These are phyloP conservation scores for Phialophora verrucosa DNA, from an alignment of 2,329 filamentous ascomycete species.

Conservation along the genomic window DNA sequence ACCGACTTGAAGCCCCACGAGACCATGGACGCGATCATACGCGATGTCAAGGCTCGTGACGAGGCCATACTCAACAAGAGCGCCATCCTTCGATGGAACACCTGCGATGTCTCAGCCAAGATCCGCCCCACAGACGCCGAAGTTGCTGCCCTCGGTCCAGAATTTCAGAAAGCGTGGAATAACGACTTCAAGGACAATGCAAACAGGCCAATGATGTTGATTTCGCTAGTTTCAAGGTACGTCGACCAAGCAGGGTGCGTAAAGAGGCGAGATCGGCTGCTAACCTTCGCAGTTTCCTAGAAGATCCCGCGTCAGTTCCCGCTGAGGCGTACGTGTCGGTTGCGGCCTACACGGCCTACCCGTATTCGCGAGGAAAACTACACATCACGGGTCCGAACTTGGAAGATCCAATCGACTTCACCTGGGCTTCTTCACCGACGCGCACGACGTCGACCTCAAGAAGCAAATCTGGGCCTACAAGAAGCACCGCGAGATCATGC, in stretches of 20 bases:
- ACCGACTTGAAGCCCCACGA: slow-evolving; percentile 29
- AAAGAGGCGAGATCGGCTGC: slow-evolving; percentile 28
- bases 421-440: slow-evolving; percentile 62
- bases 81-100: not conserved
- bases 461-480: slow-evolving; percentile 69
- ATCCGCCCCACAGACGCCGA: slow-evolving; percentile 3
- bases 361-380: slow-evolving; percentile 60
- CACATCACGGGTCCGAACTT: slow-evolving; percentile 57
- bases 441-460: slow-evolving; percentile 63
- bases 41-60: not conserved
- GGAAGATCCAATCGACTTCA: slow-evolving; percentile 60
- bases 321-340: slow-evolving; percentile 26
- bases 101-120: slow-evolving; percentile 12
- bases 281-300: slow-evolving; percentile 25
- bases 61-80: not conserved
- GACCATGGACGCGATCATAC: not conserved
- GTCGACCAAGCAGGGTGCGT: not conserved
- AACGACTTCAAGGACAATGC: not conserved
- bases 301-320: slow-evolving; percentile 43
- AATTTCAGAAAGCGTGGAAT: not conserved
- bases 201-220: not conserved
- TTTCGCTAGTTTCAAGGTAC: slow-evolving; percentile 6
- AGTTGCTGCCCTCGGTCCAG: not conserved
- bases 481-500: slow-evolving; percentile 65
- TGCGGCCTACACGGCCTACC: slow-evolving; percentile 51